Evolutionary conservation across 805 yeast species (phyloP), one percentile per base, ranked within the genome.

Genomic region (Saturnispora mendoncae): DNA sequence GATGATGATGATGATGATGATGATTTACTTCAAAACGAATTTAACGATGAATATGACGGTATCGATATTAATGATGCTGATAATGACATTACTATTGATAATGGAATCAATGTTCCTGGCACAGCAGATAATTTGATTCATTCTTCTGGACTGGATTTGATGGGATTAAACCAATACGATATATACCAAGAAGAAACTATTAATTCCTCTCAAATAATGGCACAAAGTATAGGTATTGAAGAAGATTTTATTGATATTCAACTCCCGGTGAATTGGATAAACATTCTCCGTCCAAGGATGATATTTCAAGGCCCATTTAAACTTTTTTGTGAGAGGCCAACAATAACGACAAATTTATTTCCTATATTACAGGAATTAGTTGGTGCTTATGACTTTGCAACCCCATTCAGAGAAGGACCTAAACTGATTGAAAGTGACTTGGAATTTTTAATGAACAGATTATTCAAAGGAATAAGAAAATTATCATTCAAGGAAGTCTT

Each of bases 1-100:
- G 42, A 33, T 5, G 42, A 39, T n/a, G 30, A 27, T 39, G 66
- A 58, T 4, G 57, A 54, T 6, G 51, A 50, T 1, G 46, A 41
- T 2, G 49, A 39, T 12, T n/a, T n/a, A n/a, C n/a, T n/a, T n/a
- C n/a, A n/a, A n/a, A n/a, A n/a, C n/a, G n/a, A 36, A 26, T n/a
- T 26, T 6, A 29, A 36, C 5, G 28, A 26, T 15, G 43, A 41
- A 10, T 47, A 45, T 12, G 50, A 43, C 5, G 45, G 45, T 5
- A 47, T 46, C 5, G 50, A 51, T 14, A 47, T 45, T 8, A 45
- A 34, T 26, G 46, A 36, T 10, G 46, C 41, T 8, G 39, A 34
- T 30, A 44, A 45, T 17, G 44, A 43, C 9, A 47, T 43, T 8
- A 43, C 42, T 23, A 42, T 39, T 13, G 42, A 20, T 30, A 14